A percentile compares a stretch with the other conserved stretches of the same genome.
These are phyloP conservation scores for Trichomonascaceae sp. DNA, from an alignment of 1,139 yeast genomes.

Conservation along the genomic window DNA sequence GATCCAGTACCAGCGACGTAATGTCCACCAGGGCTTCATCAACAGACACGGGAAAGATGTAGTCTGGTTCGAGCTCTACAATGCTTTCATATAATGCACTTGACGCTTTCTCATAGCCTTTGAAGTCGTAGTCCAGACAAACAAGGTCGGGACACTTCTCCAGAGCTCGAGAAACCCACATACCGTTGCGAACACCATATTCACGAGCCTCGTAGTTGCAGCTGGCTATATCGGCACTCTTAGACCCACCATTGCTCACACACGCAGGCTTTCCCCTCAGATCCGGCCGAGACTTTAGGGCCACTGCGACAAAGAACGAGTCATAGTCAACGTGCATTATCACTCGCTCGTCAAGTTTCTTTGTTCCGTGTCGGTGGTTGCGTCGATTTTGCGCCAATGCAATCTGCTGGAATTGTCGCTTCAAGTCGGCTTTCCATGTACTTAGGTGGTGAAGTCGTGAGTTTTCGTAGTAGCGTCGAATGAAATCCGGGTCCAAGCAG, in stretches of 20 bases:
- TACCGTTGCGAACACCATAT: slow-evolving; percentile 68
- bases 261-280: slow-evolving; percentile 50
- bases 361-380: slow-evolving; percentile 1
- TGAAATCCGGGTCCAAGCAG: slow-evolving; percentile 51
- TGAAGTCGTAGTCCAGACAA: slow-evolving; percentile 60
- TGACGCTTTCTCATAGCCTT: slow-evolving; percentile 51
- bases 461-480: slow-evolving; percentile 56
- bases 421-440: slow-evolving; percentile 69
- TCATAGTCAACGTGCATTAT: slow-evolving; percentile 85
- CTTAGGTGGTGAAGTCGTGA: slow-evolving; percentile 84
- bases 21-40: slow-evolving; percentile 82
- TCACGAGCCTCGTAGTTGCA: slow-evolving; percentile 78
- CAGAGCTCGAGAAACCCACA: slow-evolving; percentile 69
- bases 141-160: slow-evolving; percentile 50
- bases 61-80: slow-evolving; percentile 33
- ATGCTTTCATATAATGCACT: slow-evolving; percentile 39
- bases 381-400: slow-evolving; percentile 20
- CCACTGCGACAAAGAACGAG: slow-evolving; percentile 84
- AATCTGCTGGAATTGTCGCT: slow-evolving; percentile 41
- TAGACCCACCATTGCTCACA: slow-evolving; percentile 64
- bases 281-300: slow-evolving; percentile 46
- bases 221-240: slow-evolving; percentile 67
- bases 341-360: slow-evolving; percentile 10
- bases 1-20: slow-evolving; percentile 24
- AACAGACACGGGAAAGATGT: slow-evolving; percentile 72